Base-by-base conservation (phyloP, 305 asterid species). In the Solanum hybrid region DNA sequence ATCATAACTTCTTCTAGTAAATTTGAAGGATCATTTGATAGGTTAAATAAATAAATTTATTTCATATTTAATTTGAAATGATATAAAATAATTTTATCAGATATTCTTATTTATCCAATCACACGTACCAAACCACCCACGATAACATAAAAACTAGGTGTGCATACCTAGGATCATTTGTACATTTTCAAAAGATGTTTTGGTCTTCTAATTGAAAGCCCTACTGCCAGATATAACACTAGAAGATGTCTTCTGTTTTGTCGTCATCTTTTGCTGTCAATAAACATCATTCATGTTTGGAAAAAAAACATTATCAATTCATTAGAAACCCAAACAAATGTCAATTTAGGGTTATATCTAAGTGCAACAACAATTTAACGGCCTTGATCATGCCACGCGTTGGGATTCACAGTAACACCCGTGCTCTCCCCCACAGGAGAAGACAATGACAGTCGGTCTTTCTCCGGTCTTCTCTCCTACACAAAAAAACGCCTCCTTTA, bases 401-500 rank as follows among this genome's bases (percentile, higher is more conserved):
- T 82, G 14, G 28, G 37, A 11, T 82, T 14, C 71, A 42, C 87
- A 82, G 37, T 82, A 40, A 82, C 39, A 42, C 16, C 71, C 87
- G 26, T 82, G 87, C 34, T 42, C 16, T 64, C 78, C 28, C 91
- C 85, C 92, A 86, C 93, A 91, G 51, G 64, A 33, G 91, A 92
- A 87, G 89, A 89, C 37, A 76, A 36, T 80, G 1, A 28, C 28
- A 85, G 94, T 93, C 95, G 94, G 94, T 93, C 95, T 92, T 92
- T 64, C 14, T 22, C 74, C 28, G 5, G 28, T 92, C 71, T 4
- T 78, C 5, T 35, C 16, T 35, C 16, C 71, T 82, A 16, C 87
- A 40, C 77, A 84, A 89, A 83, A 91, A 88, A 89, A 89, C 92
- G 90, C 92, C 95, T 91, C 93, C 24, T 5, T n/a, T 16, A 13